A percentile compares a stretch with the other conserved stretches of the same genome.
phyloP scores from a whole-genome alignment of 129 eudicot species.

The Glebionis coronaria region DNA sequence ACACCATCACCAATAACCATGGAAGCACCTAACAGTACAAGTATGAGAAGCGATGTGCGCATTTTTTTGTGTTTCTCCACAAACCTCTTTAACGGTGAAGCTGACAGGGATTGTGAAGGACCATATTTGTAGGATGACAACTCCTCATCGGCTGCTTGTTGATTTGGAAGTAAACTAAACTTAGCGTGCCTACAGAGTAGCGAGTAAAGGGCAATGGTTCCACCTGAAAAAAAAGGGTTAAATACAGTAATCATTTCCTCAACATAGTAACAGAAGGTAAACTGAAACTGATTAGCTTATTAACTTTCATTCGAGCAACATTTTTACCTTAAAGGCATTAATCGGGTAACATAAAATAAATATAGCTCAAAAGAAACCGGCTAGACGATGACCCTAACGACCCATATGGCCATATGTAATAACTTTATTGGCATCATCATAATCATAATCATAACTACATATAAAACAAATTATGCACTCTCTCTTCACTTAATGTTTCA shows the following conservation, averaged over 20 bases:
- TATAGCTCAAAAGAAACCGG: no score
- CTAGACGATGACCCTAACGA: no score
- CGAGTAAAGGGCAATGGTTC: conserved; percentile 92
- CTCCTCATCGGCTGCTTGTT: conserved; percentile 97
- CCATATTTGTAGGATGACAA: conserved; percentile 72
- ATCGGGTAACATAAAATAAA: no score
- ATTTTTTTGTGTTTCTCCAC: conserved; percentile 66
- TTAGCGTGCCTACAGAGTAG: conserved; percentile 90
- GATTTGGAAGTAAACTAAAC: conserved; percentile 85
- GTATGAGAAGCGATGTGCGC: conserved; percentile 57
- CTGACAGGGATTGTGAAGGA: conserved; percentile 37
- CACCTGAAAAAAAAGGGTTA: conserved; percentile 53
- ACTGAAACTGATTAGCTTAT: neutral
- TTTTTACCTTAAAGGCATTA: neutral
- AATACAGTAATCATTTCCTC: conserved; percentile 4
- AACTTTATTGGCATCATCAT: no score
- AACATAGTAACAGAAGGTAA: neutral
- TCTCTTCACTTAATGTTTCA: no score
- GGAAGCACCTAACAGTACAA: conserved; percentile 80
- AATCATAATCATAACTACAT: no score
- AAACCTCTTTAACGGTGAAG: conserved; percentile 56
- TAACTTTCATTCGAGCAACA: no score
- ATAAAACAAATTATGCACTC: no score
- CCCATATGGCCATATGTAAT: neutral
- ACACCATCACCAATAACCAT: conserved; percentile 93